Conservation (phyloP, 176 grass and related monocot species). For the Carex myosuroides region DNA sequence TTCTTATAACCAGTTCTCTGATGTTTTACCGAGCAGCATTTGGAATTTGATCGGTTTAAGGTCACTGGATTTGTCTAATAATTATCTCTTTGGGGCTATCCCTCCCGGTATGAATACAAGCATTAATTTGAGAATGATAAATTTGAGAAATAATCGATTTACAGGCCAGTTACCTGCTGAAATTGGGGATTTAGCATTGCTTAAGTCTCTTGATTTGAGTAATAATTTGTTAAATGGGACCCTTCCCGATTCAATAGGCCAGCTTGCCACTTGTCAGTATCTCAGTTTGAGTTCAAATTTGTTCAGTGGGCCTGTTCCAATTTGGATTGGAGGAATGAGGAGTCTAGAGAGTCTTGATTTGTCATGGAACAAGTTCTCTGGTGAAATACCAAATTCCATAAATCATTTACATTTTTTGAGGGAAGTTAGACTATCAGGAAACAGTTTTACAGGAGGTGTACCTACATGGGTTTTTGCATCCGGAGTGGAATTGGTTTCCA, state of each 20-base stretch:
- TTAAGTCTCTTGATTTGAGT: conserved; percentile 69
- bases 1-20: conserved; percentile 66
- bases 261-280: conserved; percentile 40
- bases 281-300: conserved; percentile 52
- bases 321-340: conserved; percentile 84
- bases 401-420: conserved; percentile 46
- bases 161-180: conserved; percentile 65
- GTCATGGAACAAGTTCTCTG: conserved; percentile 59
- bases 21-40: conserved; percentile 42
- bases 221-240: conserved; percentile 55
- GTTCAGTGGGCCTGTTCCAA: conserved; percentile 47
- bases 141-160: conserved; percentile 62
- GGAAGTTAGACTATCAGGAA: conserved; percentile 62
- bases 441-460: conserved; percentile 59
- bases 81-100: conserved; percentile 50
- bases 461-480: conserved; percentile 78
- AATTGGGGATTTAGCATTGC: conserved; percentile 47
- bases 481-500: conserved; percentile 47
- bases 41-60: conserved; percentile 71
- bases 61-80: conserved; percentile 72
- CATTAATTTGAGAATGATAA: conserved; percentile 39
- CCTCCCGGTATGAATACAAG: conserved; percentile 43
- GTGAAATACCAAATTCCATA: conserved; percentile 55
- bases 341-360: conserved; percentile 60
- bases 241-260: conserved; percentile 52